Evolutionary conservation across 371 early-diverging fungal genomes (phyloP), one percentile per base, ranked within the genome.

Genomic region (Neoconidiobolus thromboides): DNA sequence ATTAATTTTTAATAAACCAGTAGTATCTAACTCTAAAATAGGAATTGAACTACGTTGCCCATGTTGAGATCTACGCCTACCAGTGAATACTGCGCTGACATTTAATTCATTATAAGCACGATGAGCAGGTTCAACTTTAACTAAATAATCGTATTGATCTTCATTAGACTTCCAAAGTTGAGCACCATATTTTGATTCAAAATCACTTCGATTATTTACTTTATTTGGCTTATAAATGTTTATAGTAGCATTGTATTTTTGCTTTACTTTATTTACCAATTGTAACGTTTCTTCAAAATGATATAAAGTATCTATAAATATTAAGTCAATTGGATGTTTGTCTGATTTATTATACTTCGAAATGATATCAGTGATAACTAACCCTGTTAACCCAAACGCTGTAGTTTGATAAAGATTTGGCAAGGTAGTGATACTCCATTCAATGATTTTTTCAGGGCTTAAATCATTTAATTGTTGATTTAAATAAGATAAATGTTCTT

Each of bases 111-210:
- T 74, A 71, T 91, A 90, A 37, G 94, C 86, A 15, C 94, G 82
- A 37, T 85, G 85, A 12, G 85, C 89, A 0, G 93, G 93, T 64
- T 94, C 94, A 26, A 89, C 93, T 66, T 94, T 94, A 66, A 91
- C 87, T 42, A 89, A 71, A 65, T 82, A 94, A 71, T 92, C 88
- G 69, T 92, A 93, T 10, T 76, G 74, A 60, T 82, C 79, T 51
- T 88, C 82, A 62, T 91, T 83, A 6, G 69, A 72, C 60, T 82
- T 80, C 91, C 91, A 94, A 55, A 94, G 75, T 26, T 71, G 72
- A 59, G 81, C 69, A 43, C 94, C 94, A 67, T 90, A 76, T 58
- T 71, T 70, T 37, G 61, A 58, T 53, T 79, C 82, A 63, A 92
- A 91, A 36, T 86, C 83, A n/a, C 71, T 70, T 10, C 72, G 68